phyloP scores from a whole-genome alignment of 1,284 basidiomycete species.

The Heliocybe sulcata region DNA sequence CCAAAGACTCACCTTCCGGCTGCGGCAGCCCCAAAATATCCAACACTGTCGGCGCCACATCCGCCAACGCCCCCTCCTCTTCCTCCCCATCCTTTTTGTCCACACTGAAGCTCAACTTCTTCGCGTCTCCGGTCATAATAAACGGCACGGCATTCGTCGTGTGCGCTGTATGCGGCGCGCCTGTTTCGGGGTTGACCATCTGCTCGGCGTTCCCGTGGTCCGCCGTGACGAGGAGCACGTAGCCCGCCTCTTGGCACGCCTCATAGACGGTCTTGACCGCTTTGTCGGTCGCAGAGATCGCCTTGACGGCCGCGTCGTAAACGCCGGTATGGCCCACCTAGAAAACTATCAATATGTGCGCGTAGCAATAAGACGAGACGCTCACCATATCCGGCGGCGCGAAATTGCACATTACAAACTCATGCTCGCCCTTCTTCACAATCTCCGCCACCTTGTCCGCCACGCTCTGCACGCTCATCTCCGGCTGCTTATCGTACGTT shows the following conservation, averaged over 20 bases:
- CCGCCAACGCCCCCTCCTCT: conserved; percentile 70
- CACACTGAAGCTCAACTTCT: conserved; percentile 37
- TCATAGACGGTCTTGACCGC: conserved; percentile 83
- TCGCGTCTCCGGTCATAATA: conserved; percentile 60
- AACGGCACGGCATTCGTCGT: conserved; percentile 83
- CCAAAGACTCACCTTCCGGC: conserved; percentile 46
- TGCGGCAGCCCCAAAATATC: conserved; percentile 63
- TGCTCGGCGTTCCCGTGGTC: conserved; percentile 92
- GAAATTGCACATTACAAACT: conserved; percentile 95
- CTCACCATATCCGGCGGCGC: conserved; percentile 90
- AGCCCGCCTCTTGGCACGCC: conserved; percentile 79
- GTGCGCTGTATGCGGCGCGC: conserved; percentile 81
- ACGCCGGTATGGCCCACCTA: conserved; percentile 86
- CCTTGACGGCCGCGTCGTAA: conserved; percentile 83
- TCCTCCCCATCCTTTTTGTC: conserved; percentile 48
- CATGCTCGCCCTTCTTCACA: conserved; percentile 60
- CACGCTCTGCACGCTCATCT: conserved; percentile 82
- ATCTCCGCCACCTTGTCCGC: conserved; percentile 86
- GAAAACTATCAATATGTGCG: background rate
- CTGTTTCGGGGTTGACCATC: conserved; percentile 81
- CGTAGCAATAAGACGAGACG: conserved; percentile 6
- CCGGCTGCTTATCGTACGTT: conserved; percentile 82
- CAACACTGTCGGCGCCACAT: conserved; percentile 84
- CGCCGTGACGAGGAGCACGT: conserved; percentile 82
- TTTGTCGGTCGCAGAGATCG: conserved; percentile 76